Evolutionary conservation across 768 basidiomycete genomes (phyloP), one percentile per base, ranked within the genome.

Genomic region (Grammothele lineata): DNA sequence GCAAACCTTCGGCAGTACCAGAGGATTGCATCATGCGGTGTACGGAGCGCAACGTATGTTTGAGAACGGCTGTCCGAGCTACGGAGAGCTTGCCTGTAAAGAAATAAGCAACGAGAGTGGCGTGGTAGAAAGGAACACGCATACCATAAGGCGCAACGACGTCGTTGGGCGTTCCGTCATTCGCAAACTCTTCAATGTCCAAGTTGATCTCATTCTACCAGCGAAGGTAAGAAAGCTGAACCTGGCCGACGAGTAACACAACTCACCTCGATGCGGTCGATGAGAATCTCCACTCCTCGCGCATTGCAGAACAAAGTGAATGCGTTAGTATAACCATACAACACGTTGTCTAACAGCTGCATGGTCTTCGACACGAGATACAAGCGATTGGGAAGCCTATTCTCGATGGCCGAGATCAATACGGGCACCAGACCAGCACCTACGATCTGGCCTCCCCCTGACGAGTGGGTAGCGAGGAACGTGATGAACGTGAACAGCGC

Each of bases 1-100:
- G 83, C 11, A 99, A 76, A 2, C 94, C 93, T 63, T 99, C 96
- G 4, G 92, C 84, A 3, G 89, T 87, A 8, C 95, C 95, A 0
- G 92, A 87, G 0, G 88, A 87, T 60, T 94, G 90, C 94, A 99
- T 96, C 82, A 98, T 92, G 23, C 96, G 83, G 57, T 96, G 92
- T 70, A 95, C 82, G 1, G 93, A 92, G 23, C 96, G 85, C 25
- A 99, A 65, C 9, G 92, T 80, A 53, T 92, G 85, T 66, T 95
- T 96, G 56, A 98, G 70, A n/a, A 92, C 81, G 32, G 84, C 83
- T 21, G 83, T 82, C 4, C 85, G 80, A 38, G 80, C 72, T 45
- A 90, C 80, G 0, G 89, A 79, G 38, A 96, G 70, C 53, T 83
- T 80, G 34, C 83, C 89, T 87, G 42, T 9, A 46, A 24, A 27